Evolutionary conservation across 1,284 basidiomycete genomes (phyloP), one percentile per base, ranked within the genome.

Genomic region (Cryptococcus neoformans): DNA sequence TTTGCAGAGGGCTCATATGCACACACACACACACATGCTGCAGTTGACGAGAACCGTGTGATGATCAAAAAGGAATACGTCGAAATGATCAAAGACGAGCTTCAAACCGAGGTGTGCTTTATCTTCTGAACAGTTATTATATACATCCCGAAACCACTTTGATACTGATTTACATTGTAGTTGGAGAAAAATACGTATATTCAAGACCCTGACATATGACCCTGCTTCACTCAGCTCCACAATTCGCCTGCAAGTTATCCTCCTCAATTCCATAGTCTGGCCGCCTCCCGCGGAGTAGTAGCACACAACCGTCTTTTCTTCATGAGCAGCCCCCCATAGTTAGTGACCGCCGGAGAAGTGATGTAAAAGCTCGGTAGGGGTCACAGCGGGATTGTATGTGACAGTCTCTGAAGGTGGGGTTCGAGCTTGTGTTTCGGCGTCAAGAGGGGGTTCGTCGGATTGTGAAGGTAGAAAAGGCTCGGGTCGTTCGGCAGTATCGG

Each of bases 141-240:
- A 35, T 34, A 28, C 28, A 28, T 28, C 28, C 28, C 28, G 28
- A 28, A 28, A 28, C 28, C 28, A 28, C 3, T 4, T 28, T 4
- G 4, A 28, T 28, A 44, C 44, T 39, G 42, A 63, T 34, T 6
- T 40, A 44, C 44, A 12, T 28, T 36, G 14, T 28, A 74, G 72
- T 65, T 75, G 38, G 74, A 75, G 64, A 74, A 75, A 62, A 74
- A 75, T 59, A 75, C 74, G 0, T 75, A 74, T 52, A 58, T 70
- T 42, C 65, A 66, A 50, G 70, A 73, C 58, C 66, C 65, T 3
- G 59, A 71, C 17, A 46, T 69, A 41, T 70, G 14, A 52, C 28
- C 28, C 28, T 28, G 28, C 28, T 28, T 28, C 28, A 28, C 4
- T 28, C 28, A 4, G 4, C 28, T 28, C 28, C 4, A 28, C 4